phyloP scores from a whole-genome alignment of 139 green algal genomes.

The Chlorella sp. region DNA sequence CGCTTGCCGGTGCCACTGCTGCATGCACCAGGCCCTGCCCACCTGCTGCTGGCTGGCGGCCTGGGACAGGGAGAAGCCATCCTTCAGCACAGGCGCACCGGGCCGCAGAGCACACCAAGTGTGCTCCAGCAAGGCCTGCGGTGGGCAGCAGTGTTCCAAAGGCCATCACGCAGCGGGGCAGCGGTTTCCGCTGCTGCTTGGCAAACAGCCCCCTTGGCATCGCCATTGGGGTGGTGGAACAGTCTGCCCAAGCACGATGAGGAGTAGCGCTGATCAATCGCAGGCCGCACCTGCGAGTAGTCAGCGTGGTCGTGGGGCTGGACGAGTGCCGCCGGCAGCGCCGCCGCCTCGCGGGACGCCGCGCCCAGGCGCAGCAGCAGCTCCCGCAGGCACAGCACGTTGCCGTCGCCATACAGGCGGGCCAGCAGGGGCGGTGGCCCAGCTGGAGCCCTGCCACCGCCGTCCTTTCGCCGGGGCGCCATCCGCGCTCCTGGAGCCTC shows the following conservation, averaged over 20 bases:
- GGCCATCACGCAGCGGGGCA: too few species aligned
- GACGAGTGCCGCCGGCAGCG: slow-evolving; percentile 17
- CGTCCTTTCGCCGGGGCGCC: neutral
- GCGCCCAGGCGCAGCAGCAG: slow-evolving; percentile 35
- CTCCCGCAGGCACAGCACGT: slow-evolving; percentile 28
- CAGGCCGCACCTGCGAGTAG: slow-evolving; percentile 24
- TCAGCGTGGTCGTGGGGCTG: slow-evolving; percentile 37
- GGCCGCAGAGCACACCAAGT: slow-evolving; percentile 37
- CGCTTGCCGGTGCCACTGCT: neutral
- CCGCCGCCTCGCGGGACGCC: slow-evolving; percentile 18
- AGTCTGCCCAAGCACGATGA: too few species aligned
- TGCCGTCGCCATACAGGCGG: slow-evolving; percentile 27
- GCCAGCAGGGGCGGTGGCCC: slow-evolving; percentile 22
- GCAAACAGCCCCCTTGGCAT: too few species aligned
- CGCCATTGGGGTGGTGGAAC: too few species aligned
- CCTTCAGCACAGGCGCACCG: neutral
- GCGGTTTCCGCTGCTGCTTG: too few species aligned
- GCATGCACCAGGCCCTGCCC: neutral
- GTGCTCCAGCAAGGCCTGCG: slow-evolving; percentile 18
- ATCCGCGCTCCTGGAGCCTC: too few species aligned
- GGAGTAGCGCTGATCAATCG: too few species aligned
- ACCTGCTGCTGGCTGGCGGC: slow-evolving; percentile 50
- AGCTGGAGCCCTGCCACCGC: neutral
- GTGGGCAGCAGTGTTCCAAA: too few species aligned
- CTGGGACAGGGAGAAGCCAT: slow-evolving; percentile 50